A percentile compares a stretch with the other conserved stretches of the same genome.
phyloP scores from a whole-genome alignment of 2,329 filamentous ascomycete species.

The Ustilaginoidea virens region DNA sequence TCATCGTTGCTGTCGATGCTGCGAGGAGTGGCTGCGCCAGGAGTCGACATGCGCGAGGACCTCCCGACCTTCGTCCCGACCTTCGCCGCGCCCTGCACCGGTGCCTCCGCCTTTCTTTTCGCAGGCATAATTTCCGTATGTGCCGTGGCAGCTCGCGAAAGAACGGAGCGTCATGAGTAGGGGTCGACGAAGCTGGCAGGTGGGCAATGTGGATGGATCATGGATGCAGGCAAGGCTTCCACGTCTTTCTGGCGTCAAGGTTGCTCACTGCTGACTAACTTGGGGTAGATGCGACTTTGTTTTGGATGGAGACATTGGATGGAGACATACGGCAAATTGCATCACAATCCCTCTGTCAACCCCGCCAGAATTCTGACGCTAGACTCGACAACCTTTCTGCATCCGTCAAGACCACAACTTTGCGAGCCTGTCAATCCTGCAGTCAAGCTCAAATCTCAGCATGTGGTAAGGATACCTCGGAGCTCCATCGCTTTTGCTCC shows the following conservation, averaged over 20 bases:
- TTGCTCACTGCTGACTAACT: too few species aligned
- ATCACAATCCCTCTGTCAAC: too few species aligned
- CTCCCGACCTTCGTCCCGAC: constrained; percentile 39
- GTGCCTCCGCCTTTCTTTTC: constrained; percentile 50
- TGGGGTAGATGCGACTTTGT: too few species aligned
- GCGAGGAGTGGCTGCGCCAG: constrained; percentile 43
- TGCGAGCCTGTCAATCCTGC: background rate
- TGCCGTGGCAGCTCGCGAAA: constrained; percentile 7
- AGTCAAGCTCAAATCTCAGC: background rate
- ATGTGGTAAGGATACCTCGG: constrained; percentile 27
- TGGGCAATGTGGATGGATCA: background rate
- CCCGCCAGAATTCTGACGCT: background rate
- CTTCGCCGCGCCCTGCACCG: constrained; percentile 34
- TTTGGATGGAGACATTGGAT: too few species aligned
- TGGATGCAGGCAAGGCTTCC: too few species aligned
- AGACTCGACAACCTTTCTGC: background rate
- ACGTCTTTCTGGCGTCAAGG: too few species aligned
- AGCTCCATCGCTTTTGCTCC: too few species aligned
- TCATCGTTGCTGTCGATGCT: constrained; percentile 41
- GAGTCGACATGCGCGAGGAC: constrained; percentile 42
- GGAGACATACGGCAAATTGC: too few species aligned
- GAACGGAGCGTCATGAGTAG: too few species aligned
- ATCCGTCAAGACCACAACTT: too few species aligned
- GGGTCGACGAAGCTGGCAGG: constrained; percentile 1
- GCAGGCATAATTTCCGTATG: constrained; percentile 38